A percentile compares a stretch with the other conserved stretches of the same genome.
phyloP scores from a whole-genome alignment of 768 basidiomycete genomes.

The Amanita brunnescens region DNA sequence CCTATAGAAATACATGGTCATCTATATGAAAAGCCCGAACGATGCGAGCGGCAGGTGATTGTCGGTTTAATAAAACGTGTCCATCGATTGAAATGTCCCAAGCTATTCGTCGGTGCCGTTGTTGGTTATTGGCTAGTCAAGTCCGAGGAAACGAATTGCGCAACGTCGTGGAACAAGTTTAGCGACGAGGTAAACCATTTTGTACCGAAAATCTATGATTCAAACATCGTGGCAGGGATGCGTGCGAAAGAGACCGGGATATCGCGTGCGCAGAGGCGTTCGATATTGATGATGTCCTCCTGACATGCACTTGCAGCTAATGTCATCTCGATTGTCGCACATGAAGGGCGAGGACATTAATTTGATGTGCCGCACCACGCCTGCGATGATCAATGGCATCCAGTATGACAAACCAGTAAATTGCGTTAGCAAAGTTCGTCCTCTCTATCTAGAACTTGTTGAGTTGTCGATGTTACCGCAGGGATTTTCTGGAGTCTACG shows the following conservation, averaged over 20 bases:
- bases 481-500: constrained; percentile 25
- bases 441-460: not conserved
- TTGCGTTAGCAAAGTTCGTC: constrained; percentile 22
- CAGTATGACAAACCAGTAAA: constrained; percentile 15
- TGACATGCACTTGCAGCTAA: constrained; percentile 15
- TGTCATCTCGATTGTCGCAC: constrained; percentile 21
- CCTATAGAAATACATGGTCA: constrained; percentile 20
- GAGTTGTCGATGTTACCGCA: constrained; percentile 7
- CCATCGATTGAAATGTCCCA: not conserved
- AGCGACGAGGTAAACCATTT: constrained; percentile 17
- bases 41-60: constrained; percentile 22
- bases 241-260: constrained; percentile 14
- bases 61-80: not conserved
- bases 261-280: constrained; percentile 14
- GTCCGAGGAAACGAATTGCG: constrained; percentile 19
- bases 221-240: constrained; percentile 20
- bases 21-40: constrained; percentile 14
- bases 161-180: constrained; percentile 22
- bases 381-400: constrained; percentile 18
- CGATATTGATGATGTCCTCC: not conserved
- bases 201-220: not conserved
- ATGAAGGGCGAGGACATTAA: constrained; percentile 19
- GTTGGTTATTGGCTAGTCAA: constrained; percentile 23
- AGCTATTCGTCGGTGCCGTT: constrained; percentile 24
- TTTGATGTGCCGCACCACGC: constrained; percentile 21